Percentiles rank a stretch among this genome's conserved stretches.
Conservation (phyloP, 192 early-diverging fungal genomes). For the Coemansia sp. region DNA sequence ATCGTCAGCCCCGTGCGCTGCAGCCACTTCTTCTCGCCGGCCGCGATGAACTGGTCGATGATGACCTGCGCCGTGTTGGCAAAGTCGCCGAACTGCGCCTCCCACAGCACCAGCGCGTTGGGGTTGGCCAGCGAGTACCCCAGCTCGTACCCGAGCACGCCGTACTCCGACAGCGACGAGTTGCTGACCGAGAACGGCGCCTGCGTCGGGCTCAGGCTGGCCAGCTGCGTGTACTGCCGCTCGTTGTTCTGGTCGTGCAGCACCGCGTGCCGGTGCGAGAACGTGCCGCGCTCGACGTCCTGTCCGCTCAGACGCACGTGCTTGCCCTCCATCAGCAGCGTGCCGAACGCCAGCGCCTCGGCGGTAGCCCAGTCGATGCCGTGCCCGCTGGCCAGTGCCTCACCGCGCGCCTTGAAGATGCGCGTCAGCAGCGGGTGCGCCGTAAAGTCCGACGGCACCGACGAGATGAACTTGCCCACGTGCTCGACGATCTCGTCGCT, state of each 20-base stretch:
- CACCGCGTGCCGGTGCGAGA: slow-evolving; percentile 97
- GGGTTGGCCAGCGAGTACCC: slow-evolving; percentile 96
- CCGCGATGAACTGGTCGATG: slow-evolving; percentile 95
- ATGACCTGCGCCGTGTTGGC: slow-evolving; percentile 97
- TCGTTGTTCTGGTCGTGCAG: slow-evolving; percentile 94
- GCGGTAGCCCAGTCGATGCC: slow-evolving; percentile 96
- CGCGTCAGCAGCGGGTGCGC: slow-evolving; percentile 82
- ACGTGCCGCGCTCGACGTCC: slow-evolving; percentile 98
- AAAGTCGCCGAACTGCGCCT: slow-evolving; percentile 99
- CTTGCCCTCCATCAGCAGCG: slow-evolving; percentile 86
- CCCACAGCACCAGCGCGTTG: slow-evolving; percentile 92
- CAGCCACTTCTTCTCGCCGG: slow-evolving; percentile 98
- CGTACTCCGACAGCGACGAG: slow-evolving; percentile 95
- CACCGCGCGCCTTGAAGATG: slow-evolving; percentile 82
- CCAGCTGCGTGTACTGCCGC: slow-evolving; percentile 75
- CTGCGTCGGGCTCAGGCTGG: slow-evolving; percentile 85
- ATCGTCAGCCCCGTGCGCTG: slow-evolving; percentile 93
- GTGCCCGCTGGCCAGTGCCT: slow-evolving; percentile 71
- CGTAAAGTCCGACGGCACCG: slow-evolving; percentile 79
- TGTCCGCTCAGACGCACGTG: slow-evolving; percentile 93
- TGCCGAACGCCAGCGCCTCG: slow-evolving; percentile 90
- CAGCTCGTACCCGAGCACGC: slow-evolving; percentile 93
- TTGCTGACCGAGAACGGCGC: slow-evolving; percentile 88
- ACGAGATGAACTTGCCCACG: slow-evolving; percentile 79
- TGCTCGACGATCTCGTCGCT: slow-evolving; percentile 70